phyloP scores from a whole-genome alignment of 305 asterid genomes.

The Rubia peregrina region DNA sequence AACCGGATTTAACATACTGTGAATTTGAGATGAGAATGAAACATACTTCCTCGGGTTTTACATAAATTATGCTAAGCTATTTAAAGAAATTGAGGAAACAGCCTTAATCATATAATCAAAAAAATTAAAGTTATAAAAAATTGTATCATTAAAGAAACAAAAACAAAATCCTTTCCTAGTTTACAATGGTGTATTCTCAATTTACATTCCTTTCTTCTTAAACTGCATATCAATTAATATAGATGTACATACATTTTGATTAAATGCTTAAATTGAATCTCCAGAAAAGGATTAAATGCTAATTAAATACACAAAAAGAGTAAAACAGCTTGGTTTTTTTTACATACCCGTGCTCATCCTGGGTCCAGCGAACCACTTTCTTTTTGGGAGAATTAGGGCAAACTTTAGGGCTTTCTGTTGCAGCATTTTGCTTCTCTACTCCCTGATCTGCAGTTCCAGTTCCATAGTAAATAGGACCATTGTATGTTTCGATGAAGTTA shows the following conservation, averaged over 20 bases:
- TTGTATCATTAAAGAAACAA: too few species aligned
- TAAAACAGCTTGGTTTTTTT: not conserved
- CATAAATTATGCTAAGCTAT: not conserved
- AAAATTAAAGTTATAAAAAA: too few species aligned
- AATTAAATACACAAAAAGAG: not conserved
- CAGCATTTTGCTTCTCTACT: not conserved
- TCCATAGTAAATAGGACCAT: not conserved
- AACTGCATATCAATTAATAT: too few species aligned
- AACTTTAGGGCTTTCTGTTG: not conserved
- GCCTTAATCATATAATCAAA: too few species aligned
- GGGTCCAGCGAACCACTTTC: conserved; percentile 27
- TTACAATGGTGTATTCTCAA: too few species aligned
- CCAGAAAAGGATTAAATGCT: not conserved
- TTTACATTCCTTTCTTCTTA: too few species aligned
- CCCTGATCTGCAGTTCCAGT: not conserved
- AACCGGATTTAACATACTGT: not conserved
- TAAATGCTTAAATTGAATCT: not conserved
- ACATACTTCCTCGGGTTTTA: not conserved
- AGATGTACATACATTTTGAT: not conserved
- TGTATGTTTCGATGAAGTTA: conserved; percentile 14
- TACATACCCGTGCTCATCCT: conserved; percentile 26
- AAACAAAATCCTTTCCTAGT: too few species aligned
- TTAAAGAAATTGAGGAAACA: too few species aligned
- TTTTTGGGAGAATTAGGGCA: conserved; percentile 4
- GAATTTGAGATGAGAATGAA: not conserved